Conservation (phyloP, 1,284 basidiomycete genomes). For the Schizophyllum commune region DNA sequence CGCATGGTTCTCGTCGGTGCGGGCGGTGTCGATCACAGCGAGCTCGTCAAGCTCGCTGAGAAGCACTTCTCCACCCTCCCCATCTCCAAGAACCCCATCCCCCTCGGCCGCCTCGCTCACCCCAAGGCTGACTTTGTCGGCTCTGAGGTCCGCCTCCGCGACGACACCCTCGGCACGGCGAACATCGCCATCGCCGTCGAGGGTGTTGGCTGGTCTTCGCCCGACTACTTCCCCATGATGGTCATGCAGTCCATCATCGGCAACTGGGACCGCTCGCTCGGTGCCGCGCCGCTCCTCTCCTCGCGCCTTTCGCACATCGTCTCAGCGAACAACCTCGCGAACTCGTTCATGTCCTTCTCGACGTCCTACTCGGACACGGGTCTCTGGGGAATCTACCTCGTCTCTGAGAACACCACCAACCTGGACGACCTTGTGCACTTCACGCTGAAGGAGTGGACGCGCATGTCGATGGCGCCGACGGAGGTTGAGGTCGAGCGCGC, state of each 20-base stretch:
- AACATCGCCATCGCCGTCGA: constrained; percentile 97
- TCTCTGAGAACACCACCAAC: constrained; percentile 90
- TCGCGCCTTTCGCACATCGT: constrained; percentile 91
- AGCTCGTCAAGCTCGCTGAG: constrained; percentile 92
- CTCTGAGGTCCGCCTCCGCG: constrained; percentile 92
- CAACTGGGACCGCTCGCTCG: constrained; percentile 98
- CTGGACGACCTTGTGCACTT: constrained; percentile 94
- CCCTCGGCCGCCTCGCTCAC: constrained; percentile 75
- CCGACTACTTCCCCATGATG: constrained; percentile 99
- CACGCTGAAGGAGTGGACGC: constrained; percentile 93
- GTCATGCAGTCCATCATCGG: constrained; percentile 98
- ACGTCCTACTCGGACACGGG: constrained; percentile 99
- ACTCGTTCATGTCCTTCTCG: constrained; percentile 99
- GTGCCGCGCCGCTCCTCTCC: constrained; percentile 83
- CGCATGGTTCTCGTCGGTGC: constrained; percentile 98
- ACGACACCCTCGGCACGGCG: constrained; percentile 82
- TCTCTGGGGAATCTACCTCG: constrained; percentile 83
- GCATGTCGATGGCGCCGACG: constrained; percentile 87
- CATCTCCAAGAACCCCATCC: constrained; percentile 81
- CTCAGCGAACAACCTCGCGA: constrained; percentile 93
- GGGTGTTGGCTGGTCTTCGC: constrained; percentile 95
- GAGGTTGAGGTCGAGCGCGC: constrained; percentile 90
- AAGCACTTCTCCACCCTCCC: constrained; percentile 91
- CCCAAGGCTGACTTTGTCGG: constrained; percentile 83
- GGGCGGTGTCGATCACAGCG: constrained; percentile 89